A percentile compares a stretch with the other conserved stretches of the same genome.
Conservation (phyloP, 116 monocot species). For the Cymodocea nodosa region DNA sequence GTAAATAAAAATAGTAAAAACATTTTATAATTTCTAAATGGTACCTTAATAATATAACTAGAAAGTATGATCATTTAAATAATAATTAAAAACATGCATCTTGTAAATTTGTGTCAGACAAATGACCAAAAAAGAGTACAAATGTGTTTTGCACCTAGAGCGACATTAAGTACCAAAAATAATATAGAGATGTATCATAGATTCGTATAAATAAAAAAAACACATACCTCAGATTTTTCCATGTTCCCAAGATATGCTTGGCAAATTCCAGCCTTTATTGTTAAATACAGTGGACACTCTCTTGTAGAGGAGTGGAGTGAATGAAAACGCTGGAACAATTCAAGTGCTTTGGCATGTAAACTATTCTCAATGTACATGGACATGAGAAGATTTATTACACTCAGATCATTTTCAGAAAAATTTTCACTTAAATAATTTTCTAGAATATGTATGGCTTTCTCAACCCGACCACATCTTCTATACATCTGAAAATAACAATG, state of each 20-base stretch:
- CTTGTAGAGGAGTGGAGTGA: constrained; percentile 13
- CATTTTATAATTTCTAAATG: too few relatives aligned
- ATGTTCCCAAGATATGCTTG: constrained; percentile 68
- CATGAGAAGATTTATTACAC: constrained; percentile 41
- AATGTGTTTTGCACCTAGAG: too few relatives aligned
- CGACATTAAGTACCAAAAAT: too few relatives aligned
- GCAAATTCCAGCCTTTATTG: constrained; percentile 60
- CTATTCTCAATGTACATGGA: constrained; percentile 46
- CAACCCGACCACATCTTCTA: constrained; percentile 44
- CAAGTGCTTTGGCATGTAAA: constrained; percentile 47
- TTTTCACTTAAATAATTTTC: constrained; percentile 48
- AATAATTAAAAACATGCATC: too few relatives aligned
- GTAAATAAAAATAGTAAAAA: too few relatives aligned
- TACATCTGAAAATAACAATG: constrained; percentile 53
- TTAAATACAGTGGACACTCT: constrained; percentile 28
- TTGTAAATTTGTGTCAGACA: too few relatives aligned
- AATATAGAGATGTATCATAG: too few relatives aligned
- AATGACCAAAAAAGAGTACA: too few relatives aligned
- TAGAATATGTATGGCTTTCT: constrained; percentile 45
- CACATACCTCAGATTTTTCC: constrained; percentile 55
- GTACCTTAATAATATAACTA: too few relatives aligned
- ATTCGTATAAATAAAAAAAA: too few relatives aligned
- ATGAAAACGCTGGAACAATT: constrained; percentile 29
- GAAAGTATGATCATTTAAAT: too few relatives aligned
- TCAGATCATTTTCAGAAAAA: constrained; percentile 32